Conservation (phyloP, 2,329 filamentous ascomycete species). For the Diaporthe helianthi region DNA sequence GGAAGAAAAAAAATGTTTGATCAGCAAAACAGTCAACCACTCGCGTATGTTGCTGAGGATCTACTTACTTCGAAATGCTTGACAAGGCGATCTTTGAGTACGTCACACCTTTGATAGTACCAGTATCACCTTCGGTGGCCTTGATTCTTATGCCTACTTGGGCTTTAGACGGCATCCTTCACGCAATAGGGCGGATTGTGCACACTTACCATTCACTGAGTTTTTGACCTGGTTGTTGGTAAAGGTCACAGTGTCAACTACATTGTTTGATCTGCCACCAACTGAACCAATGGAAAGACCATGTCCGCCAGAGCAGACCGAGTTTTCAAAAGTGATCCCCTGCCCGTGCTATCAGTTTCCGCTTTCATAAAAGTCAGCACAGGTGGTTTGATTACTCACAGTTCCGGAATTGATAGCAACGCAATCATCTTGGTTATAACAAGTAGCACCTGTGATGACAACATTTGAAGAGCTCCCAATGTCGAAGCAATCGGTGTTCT, state of each 20-base stretch:
- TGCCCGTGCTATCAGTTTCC: constrained; percentile 12
- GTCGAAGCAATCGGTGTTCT: constrained; percentile 64
- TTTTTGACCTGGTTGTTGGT: constrained; percentile 54
- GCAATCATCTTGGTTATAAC: constrained; percentile 67
- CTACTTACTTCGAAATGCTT: constrained; percentile 30
- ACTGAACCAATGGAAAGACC: constrained; percentile 65
- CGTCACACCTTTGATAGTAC: constrained; percentile 30
- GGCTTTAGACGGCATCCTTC: not conserved
- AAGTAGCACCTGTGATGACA: constrained; percentile 56
- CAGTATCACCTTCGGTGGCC: constrained; percentile 31
- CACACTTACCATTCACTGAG: constrained; percentile 55
- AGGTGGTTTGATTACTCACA: not conserved
- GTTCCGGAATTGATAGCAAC: constrained; percentile 64
- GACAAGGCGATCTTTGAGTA: constrained; percentile 32
- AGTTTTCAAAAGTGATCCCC: constrained; percentile 47
- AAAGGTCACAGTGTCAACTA: constrained; percentile 58
- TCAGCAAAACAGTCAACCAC: not conserved
- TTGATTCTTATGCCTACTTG: constrained; percentile 32
- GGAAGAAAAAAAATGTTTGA: too few relatives aligned
- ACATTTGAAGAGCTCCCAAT: constrained; percentile 55
- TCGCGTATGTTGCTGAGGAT: not conserved
- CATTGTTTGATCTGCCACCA: constrained; percentile 60
- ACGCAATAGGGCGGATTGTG: not conserved
- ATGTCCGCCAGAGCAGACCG: constrained; percentile 57
- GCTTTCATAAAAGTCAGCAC: too few relatives aligned